Evolutionary conservation across 371 early-diverging fungal species (phyloP), one percentile per base, ranked within the genome.

Genomic region (Circinella umbellata): DNA sequence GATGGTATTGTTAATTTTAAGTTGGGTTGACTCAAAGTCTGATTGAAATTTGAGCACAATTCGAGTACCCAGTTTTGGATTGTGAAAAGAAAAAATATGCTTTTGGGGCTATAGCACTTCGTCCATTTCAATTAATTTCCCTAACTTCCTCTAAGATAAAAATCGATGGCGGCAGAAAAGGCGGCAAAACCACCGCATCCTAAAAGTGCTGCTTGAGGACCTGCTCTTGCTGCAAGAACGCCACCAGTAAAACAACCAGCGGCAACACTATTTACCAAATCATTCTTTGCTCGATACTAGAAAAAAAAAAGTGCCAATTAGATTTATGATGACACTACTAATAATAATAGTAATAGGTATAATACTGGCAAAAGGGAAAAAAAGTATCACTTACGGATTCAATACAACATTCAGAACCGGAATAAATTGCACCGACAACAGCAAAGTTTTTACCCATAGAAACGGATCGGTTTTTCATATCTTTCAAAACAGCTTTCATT

Each of bases 221-320:
- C 96, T 59, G 91, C 88, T 78, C 86, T 88, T 10, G 92, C 90
- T 17, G 95, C 95, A 70, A 98, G 79, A 13, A 90, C 84, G 18
- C 94, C 98, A 51, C 99, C 99, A 39, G 99, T 95, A 54, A 96
- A 81, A 78, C 97, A 97, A 15, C 99, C 99, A 46, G 97, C 96
- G 9, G 90, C 84, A 9, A 94, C 82, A 69, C 94, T 91, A 75
- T 98, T 98, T 76, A 89, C 91, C 17, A 96, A 80, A 76, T 98
- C 99, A 74, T 97, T 93, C 77, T 95, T 96, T 15, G 95, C 99
- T 47, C 99, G 91, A 76, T 95, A 98, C 90, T 93, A 80, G n/a
- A 13, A 48, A 27, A 46, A 36, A 67, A 42, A 37, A 8, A 48
- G 10, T 10, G 14, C 34, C 27, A 27, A 70, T 65, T 36, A 65